Evolutionary conservation across 2,329 filamentous ascomycete species (phyloP), one percentile per base, ranked within the genome.

Genomic region (Hysterium pulicare): DNA sequence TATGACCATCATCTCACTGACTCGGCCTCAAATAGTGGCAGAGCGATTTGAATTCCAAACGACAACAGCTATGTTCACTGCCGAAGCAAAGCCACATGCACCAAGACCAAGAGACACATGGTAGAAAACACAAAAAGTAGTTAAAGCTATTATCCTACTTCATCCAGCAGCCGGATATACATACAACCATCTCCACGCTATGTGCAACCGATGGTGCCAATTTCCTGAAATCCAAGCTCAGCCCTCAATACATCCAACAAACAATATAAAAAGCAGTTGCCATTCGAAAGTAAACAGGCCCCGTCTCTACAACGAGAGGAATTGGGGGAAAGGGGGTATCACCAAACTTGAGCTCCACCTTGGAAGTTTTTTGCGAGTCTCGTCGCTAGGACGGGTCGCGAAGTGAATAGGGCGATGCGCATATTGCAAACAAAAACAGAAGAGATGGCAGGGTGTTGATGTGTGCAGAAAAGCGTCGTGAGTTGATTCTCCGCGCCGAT

Each of bases 271-370:
- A 34, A 34, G 11, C 13, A 34, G 3, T 11, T 15, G n/a, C 13
- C n/a, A 34, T 11, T 11, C n/a, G 32, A 20, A 16, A 34, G 32
- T 34, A 37, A 37, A 23, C 7, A 37, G 21, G 13, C 15, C 16
- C n/a, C n/a, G n/a, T n/a, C n/a, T n/a, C n/a, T n/a, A 37, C 11
- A 22, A 13, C 6, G 16, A 23, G 17, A 23, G 4, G 16, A 37
- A 11, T n/a, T 11, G 16, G 11, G 16, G 16, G 21, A 23, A 8
- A 20, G 9, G 37, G 37, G 37, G 37, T 39, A 39, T 39, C 37
- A 39, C 24, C 24, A 39, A 30, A 39, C 37, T 11, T n/a, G 13
- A 31, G 37, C 37, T 39, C 37, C 37, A 39, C 37, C 23, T 31
- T 30, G 37, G 26, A 39, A 31, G 23, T 31, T 22, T 31, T 20